Evolutionary conservation across 2,329 filamentous ascomycete species (phyloP), one percentile per base, ranked within the genome.

Genomic region (Penicillium sp.): DNA sequence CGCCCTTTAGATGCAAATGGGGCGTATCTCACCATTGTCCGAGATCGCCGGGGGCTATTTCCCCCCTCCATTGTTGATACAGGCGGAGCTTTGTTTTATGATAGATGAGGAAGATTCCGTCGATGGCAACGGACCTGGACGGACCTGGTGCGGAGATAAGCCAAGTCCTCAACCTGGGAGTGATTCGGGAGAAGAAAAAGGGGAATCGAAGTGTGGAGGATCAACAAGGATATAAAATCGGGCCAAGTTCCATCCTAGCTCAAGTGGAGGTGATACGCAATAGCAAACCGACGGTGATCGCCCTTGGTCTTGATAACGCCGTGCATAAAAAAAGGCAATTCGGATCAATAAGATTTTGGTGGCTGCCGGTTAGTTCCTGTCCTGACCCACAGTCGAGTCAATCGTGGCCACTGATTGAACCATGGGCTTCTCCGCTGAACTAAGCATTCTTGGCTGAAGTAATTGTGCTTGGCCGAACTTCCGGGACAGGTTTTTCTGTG

Each of bases 1-100:
- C 14, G 20, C 26, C 22, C 5, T 14, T 9, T 23, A 26, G 24
- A 6, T 23, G 14, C 9, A 4, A 16, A 8, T 13, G 5, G 4
- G 26, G 29, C 6, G 13, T 3, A 6, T 41, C 51, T 49, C 26
- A 54, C 51, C 43, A 36, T 20, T 14, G 51, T 46, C 29, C 51
- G 47, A 4, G 51, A 43, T 2, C 49, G 42, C 32, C 46, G 23
- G 10, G 23, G 18, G 14, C 40, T 39, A 9, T 40, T 43, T 14
- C 44, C 52, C 35, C 44, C 46, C 6, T 54, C 52, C 52, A 55
- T 55, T 26, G 34, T 47, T 32, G 3, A 5, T 37, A 27, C n/a
- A 2, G 10, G 37, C n/a, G n/a, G 18, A 18, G 31, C 4, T 37
- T 11, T 6, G 20, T 13, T n/a, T 14, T 23, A 37, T 36, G 29